Conservation (phyloP, 2,329 filamentous ascomycete genomes). For the Nectriaceae sp. region DNA sequence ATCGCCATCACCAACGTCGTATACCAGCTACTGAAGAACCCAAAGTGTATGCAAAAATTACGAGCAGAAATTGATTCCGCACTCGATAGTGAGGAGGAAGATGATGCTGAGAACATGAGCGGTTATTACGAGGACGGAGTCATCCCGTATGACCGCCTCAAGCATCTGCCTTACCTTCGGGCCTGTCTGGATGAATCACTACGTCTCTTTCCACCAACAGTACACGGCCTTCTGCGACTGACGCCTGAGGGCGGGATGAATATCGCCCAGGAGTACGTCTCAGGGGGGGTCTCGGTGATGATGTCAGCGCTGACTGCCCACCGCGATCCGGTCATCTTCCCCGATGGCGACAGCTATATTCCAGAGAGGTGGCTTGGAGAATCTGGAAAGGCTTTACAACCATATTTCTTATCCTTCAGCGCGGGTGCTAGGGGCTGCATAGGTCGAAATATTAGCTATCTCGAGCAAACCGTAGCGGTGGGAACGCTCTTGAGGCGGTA, state of each 20-base stretch:
- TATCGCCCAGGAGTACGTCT: slow-evolving; percentile 33
- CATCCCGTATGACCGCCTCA: slow-evolving; percentile 51
- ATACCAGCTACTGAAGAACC: slow-evolving; percentile 50
- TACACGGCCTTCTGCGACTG: slow-evolving; percentile 23
- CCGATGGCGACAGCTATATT: slow-evolving; percentile 37
- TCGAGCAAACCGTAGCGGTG: slow-evolving; percentile 46
- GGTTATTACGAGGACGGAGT: too few relatives aligned
- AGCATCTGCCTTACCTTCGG: slow-evolving; percentile 50
- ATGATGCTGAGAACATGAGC: too few relatives aligned
- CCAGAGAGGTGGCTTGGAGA: slow-evolving; percentile 42
- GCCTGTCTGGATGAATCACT: slow-evolving; percentile 50
- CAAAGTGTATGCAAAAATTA: slow-evolving; percentile 38
- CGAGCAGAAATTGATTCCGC: slow-evolving; percentile 47
- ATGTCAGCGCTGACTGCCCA: slow-evolving; percentile 39
- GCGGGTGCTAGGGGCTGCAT: slow-evolving; percentile 42
- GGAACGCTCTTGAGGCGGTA: slow-evolving; percentile 43
- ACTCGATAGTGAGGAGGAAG: slow-evolving; percentile 40
- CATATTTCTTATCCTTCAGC: slow-evolving; percentile 40
- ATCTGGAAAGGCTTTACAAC: slow-evolving; percentile 33
- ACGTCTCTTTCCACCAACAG: slow-evolving; percentile 32
- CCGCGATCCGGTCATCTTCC: slow-evolving; percentile 39
- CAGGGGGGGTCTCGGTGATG: slow-evolving; percentile 37
- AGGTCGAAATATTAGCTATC: slow-evolving; percentile 37
- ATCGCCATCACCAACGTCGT: slow-evolving; percentile 52
- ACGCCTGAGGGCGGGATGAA: slow-evolving; percentile 28